Evolutionary conservation across 1,139 yeast genomes (phyloP).

Genomic region (Suzukiozyma palmioleophila): DNA sequence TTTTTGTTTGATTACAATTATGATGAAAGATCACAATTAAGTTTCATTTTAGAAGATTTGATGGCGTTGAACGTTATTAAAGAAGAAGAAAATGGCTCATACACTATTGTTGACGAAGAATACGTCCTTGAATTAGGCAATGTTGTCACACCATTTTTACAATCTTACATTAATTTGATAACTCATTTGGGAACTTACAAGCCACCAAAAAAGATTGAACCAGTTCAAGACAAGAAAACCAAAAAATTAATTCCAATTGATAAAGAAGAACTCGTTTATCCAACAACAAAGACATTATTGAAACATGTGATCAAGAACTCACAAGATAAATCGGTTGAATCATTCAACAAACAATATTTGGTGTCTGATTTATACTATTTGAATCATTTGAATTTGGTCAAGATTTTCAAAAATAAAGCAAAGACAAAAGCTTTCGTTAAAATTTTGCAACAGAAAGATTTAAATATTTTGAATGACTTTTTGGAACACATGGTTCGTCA

Average conservation of each 20-base stretch:
- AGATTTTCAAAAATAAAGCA: slow-evolving; percentile 39
- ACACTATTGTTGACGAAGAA: slow-evolving; percentile 19
- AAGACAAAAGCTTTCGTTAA: slow-evolving; percentile 41
- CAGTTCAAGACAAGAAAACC: slow-evolving; percentile 4
- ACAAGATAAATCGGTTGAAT: slow-evolving; percentile 21
- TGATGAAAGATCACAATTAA: slow-evolving; percentile 26
- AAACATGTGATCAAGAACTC: slow-evolving; percentile 22
- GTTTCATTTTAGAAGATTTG: slow-evolving; percentile 27
- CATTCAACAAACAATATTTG: slow-evolving; percentile 42
- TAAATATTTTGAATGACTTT: slow-evolving; percentile 25
- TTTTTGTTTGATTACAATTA: slow-evolving; percentile 43
- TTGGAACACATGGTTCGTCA: slow-evolving; percentile 20
- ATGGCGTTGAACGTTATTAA: slow-evolving; percentile 12
- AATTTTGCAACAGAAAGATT: slow-evolving; percentile 26
- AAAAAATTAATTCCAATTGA: slow-evolving; percentile 8
- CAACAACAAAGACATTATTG: slow-evolving; percentile 38
- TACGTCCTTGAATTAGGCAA: slow-evolving; percentile 20
- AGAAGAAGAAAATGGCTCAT: slow-evolving; percentile 15
- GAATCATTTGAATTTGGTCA: slow-evolving; percentile 31
- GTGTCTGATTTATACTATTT: slow-evolving; percentile 39
- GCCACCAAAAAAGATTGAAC: slow-evolving; percentile 7
- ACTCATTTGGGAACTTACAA: slow-evolving; percentile 17
- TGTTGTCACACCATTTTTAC: slow-evolving; percentile 38
- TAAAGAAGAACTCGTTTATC: slow-evolving; percentile 17
- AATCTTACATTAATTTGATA: slow-evolving; percentile 34